Base-by-base conservation (phyloP, 352 stramenopile genomes). In the Globisporangium nagaii region DNA sequence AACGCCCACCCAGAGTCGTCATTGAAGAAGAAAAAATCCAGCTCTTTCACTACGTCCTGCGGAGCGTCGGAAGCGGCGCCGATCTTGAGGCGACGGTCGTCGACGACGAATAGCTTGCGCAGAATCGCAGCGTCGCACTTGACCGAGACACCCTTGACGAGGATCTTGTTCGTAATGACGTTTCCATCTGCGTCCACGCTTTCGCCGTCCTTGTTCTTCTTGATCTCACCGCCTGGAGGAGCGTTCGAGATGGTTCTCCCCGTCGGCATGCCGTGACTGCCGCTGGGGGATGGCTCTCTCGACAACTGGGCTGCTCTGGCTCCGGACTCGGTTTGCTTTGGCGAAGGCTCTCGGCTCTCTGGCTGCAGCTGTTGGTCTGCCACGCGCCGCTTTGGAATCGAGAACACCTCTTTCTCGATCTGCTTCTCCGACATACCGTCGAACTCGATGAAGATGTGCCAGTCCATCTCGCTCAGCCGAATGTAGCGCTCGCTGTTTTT, bases 21-120 rank as follows among this genome's bases (percentile, higher is more conserved):
- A 12, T 88, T 58, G 47, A 94, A 88, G 32, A 84, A 76, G 56
- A 94, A 91, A 19, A 88, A 53, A 10, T 92, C 75, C 3, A 86
- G 56, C 43, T 70, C 60, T 3, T 77, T 54, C 2, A 94, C 39
- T 15, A 73, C 65, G 17, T 67, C 27, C 24, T 48, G 25, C 32
- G 43, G 27, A 20, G 19, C 22, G n/a, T 50, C 43, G n/a, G n/a
- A 37, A 34, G 24, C 35, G 58, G 32, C 11, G 17, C 40, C 20
- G 30, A 42, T n/a, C 27, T 49, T 30, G 13, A 41, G n/a, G 25
- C 49, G 49, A 20, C 52, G 57, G 8, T 56, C 47, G 34, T 70
- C 46, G 8, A 65, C 35, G 1, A 75, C 42, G 32, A 91, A 88
- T 28, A 90, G 35, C 2, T 53, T 62, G 15, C 81, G 74, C 4